Evolutionary conservation across 345 rosid genomes (phyloP).

Genomic region (Murraya koenigii): DNA sequence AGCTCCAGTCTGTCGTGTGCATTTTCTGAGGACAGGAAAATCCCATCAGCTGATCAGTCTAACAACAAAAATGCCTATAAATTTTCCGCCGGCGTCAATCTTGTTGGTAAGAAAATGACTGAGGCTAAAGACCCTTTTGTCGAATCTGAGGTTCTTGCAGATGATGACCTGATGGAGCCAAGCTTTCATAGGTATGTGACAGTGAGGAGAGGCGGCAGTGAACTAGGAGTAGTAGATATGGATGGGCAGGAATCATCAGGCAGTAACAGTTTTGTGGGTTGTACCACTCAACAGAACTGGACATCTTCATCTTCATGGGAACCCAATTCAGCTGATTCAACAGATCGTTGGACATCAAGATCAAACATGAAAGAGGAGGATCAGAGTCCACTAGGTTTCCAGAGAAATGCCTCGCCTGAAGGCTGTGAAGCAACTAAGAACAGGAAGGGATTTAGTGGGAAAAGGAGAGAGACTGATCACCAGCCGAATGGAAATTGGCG

Average conservation of each 20-base stretch:
- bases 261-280: slow-evolving; percentile 69
- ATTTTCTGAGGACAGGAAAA: slow-evolving; percentile 29
- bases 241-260: slow-evolving; percentile 92
- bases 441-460: slow-evolving; percentile 35
- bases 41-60: slow-evolving; percentile 23
- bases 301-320: slow-evolving; percentile 63
- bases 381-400: slow-evolving; percentile 39
- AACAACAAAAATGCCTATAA: slow-evolving; percentile 32
- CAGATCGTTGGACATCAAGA: slow-evolving; percentile 63
- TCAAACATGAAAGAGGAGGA: slow-evolving; percentile 47
- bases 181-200: slow-evolving; percentile 89
- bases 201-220: slow-evolving; percentile 58
- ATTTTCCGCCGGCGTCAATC: slow-evolving; percentile 9
- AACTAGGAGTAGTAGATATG: slow-evolving; percentile 41
- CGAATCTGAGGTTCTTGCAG: slow-evolving; percentile 53
- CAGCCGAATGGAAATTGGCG: slow-evolving; percentile 38
- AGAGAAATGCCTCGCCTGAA: slow-evolving; percentile 25
- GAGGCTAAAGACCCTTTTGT: slow-evolving; percentile 54
- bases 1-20: slow-evolving; percentile 43
- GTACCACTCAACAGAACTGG: slow-evolving; percentile 45
- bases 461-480: slow-evolving; percentile 24
- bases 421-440: slow-evolving; percentile 34
- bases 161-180: slow-evolving; percentile 74
- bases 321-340: slow-evolving; percentile 72
- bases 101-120: slow-evolving; percentile 30